Conservation (phyloP, 2,329 filamentous ascomycete species). For the Paracoccidioides lutzii region DNA sequence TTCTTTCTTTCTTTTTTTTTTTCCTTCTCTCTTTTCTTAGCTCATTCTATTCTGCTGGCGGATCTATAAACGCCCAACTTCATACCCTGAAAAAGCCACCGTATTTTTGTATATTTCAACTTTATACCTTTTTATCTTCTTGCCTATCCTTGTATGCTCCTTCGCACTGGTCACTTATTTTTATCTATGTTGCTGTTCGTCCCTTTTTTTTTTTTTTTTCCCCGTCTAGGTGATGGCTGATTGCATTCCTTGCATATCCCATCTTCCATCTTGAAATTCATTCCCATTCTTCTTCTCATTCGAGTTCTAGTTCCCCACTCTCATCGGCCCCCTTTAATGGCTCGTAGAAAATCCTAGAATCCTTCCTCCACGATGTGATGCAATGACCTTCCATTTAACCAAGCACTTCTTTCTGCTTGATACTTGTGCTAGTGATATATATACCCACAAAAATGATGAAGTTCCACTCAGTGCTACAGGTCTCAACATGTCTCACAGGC, state of each 20-base stretch:
- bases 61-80: background rate
- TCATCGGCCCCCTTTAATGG: background rate
- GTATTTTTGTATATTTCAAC: background rate
- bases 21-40: background rate
- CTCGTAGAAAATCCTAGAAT: too few relatives aligned
- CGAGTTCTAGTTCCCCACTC: background rate
- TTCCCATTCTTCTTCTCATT: too few relatives aligned
- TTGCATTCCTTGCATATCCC: background rate
- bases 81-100: background rate
- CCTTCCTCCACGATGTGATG: background rate
- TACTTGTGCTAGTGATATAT: background rate
- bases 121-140: background rate
- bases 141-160: background rate
- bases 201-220: background rate
- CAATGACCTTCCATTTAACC: background rate
- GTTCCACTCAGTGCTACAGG: background rate
- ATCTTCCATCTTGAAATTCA: too few relatives aligned
- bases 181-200: background rate
- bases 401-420: background rate
- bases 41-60: background rate
- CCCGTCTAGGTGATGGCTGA: background rate
- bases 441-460: background rate
- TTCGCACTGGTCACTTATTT: background rate
- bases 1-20: background rate
- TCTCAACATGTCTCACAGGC: too few relatives aligned